Evolutionary conservation across 352 stramenopile genomes (phyloP), one percentile per base, ranked within the genome.

Genomic region (Hyaloperonospora arabidopsidis): DNA sequence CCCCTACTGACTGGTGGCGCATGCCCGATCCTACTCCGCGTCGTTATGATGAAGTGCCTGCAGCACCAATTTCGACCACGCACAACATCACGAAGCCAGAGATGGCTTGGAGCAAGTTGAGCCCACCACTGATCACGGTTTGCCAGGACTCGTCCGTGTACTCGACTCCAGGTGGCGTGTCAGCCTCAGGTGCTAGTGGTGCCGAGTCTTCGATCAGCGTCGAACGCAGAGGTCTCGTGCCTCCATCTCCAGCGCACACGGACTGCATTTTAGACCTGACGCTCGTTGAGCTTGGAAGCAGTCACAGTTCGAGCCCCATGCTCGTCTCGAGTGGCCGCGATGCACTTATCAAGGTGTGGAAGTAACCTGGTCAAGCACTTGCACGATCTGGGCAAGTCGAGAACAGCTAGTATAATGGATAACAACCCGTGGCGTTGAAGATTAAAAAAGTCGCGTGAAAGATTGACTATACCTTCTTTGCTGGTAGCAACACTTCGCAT

Each of bases 211-310:
- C 87, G 44, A 69, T 83, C 71, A 77, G 88, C n/a, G 86, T 91
- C 60, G 83, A 96, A 61, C 68, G 86, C 17, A 82, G 93, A 65
- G 93, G 95, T 4, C 72, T 95, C 28, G 79, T 90, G 15, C 73
- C 80, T 29, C 79, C 89, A 38, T 94, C 92, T 21, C 84, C 88
- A 11, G 74, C 79, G 15, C 92, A 98, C 67, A 84, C 85, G 41
- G 96, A 98, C 71, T 96, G 91, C 44, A 96, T 98, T 53, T 70
- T 97, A 36, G 96, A 98, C 59, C 65, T 98, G 44, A 97, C 97
- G 62, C 72, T 97, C 13, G 72, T 97, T n/a, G 85, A 97, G 46
- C 74, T 97, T 44, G 92, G 94, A 38, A 80, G 76, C 6, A 69
- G 56, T 41, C 60, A 69, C 39, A 67, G 64, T 59, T 49, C 49